Evolutionary conservation across 164 flowering plant genomes (phyloP).

Genomic region (Saururus chinensis): DNA sequence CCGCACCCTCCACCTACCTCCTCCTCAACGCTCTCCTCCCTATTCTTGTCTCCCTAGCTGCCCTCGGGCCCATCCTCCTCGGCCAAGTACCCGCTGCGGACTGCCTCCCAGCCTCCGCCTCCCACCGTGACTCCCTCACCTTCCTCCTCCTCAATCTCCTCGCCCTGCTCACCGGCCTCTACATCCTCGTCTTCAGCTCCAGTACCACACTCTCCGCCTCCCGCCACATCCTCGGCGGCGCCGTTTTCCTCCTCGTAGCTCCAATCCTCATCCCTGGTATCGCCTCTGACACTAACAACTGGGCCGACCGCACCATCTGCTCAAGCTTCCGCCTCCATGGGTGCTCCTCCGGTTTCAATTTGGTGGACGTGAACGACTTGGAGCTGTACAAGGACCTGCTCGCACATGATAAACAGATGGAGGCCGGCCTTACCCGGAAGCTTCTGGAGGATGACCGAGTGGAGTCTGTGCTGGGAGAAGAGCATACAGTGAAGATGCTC

Average conservation of each 20-base stretch:
- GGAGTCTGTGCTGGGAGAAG: slow-evolving; percentile 65
- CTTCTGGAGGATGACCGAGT: slow-evolving; percentile 21
- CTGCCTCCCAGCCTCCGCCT: no score
- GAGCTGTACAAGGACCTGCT: slow-evolving; percentile 65
- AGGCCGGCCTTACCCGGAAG: not conserved
- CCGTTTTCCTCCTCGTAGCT: slow-evolving; percentile 47
- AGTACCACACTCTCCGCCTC: slow-evolving; percentile 19
- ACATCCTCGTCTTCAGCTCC: slow-evolving; percentile 57
- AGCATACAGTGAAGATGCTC: slow-evolving; percentile 46
- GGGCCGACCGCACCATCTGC: slow-evolving; percentile 43
- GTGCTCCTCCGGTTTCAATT: slow-evolving; percentile 39
- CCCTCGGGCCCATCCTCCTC: slow-evolving; percentile 45
- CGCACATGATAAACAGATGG: slow-evolving; percentile 3
- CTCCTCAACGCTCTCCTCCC: slow-evolving; percentile 71
- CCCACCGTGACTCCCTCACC: slow-evolving; percentile 41
- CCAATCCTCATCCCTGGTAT: slow-evolving; percentile 74
- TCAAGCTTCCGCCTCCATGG: slow-evolving; percentile 41
- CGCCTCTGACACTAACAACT: slow-evolving; percentile 42
- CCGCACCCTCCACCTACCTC: slow-evolving; percentile 39
- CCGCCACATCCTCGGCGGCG: slow-evolving; percentile 40
- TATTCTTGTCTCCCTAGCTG: slow-evolving; percentile 26
- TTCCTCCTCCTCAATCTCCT: slow-evolving; percentile 56
- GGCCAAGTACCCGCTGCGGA: slow-evolving; percentile 49
- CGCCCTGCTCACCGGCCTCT: slow-evolving; percentile 64
- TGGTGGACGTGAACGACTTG: slow-evolving; percentile 59